These are phyloP conservation scores for Phaeophleospora eucalypticola DNA, from an alignment of 2,329 filamentous ascomycete species.

Conservation along the genomic window DNA sequence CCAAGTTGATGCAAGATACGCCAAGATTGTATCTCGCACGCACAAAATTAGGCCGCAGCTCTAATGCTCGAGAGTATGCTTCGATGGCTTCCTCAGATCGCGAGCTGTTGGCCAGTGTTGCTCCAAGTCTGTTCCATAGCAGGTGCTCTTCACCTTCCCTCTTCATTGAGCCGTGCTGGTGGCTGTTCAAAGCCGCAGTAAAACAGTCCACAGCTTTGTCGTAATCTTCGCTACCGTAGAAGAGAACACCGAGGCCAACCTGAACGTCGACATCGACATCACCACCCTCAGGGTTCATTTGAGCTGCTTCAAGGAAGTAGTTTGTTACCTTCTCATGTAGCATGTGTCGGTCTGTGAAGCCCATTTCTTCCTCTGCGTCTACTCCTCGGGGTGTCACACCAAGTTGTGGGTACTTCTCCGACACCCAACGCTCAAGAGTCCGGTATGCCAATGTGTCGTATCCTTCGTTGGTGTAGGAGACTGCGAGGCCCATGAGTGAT, in stretches of 20 bases:
- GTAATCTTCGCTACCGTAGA: slow-evolving; percentile 97
- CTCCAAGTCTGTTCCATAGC: slow-evolving; percentile 94
- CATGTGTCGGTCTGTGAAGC: slow-evolving; percentile 87
- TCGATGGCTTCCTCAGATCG: slow-evolving; percentile 93
- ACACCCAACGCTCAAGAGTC: slow-evolving; percentile 92
- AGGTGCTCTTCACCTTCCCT: slow-evolving; percentile 83
- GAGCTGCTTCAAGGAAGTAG: slow-evolving; percentile 86
- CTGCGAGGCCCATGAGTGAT: slow-evolving; percentile 89
- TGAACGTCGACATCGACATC: slow-evolving; percentile 99
- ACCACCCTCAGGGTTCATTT: slow-evolving; percentile 83
- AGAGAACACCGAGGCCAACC: slow-evolving; percentile 91
- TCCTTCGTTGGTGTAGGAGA: slow-evolving; percentile 97
- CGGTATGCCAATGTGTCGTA: slow-evolving; percentile 97
- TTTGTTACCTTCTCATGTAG: slow-evolving; percentile 88
- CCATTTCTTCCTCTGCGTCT: slow-evolving; percentile 63
- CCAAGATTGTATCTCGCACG: slow-evolving; percentile 95
- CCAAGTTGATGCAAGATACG: slow-evolving; percentile 95
- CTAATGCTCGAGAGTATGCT: slow-evolving; percentile 89
- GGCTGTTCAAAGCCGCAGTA: slow-evolving; percentile 79
- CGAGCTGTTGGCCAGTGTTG: slow-evolving; percentile 91
- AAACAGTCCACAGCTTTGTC: slow-evolving; percentile 99
- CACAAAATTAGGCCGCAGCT: slow-evolving; percentile 91
- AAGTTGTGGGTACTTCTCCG: slow-evolving; percentile 86
- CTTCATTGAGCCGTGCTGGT: slow-evolving; percentile 79
- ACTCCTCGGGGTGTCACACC: slow-evolving; percentile 67